Percentiles rank a stretch among this genome's conserved stretches.
Evolutionary conservation across 257 asterid species (phyloP).

Genomic region (Solanum megistacrolobum): DNA sequence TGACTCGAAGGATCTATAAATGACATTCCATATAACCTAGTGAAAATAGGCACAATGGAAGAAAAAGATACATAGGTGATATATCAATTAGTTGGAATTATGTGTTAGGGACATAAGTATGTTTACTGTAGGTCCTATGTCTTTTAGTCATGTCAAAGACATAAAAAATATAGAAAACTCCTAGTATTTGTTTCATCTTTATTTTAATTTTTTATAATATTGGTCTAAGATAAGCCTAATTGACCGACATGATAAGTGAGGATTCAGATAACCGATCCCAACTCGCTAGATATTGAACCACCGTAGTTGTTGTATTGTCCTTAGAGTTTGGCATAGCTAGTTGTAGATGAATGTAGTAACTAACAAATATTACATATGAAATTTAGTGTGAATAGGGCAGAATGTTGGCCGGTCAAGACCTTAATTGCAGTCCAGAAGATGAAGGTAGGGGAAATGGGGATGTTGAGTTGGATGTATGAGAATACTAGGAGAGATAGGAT

Average conservation of each 20-base stretch:
- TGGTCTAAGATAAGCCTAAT: not conserved
- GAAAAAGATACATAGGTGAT: not conserved
- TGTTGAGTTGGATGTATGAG: not conserved
- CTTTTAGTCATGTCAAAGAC: not conserved
- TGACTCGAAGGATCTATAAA: not conserved
- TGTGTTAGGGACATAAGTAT: not conserved
- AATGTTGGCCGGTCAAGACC: not conserved
- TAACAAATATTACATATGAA: not conserved
- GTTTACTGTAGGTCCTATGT: not conserved
- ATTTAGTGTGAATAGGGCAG: not conserved
- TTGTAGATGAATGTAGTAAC: not conserved
- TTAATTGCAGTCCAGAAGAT: not conserved
- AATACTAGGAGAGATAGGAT: not conserved
- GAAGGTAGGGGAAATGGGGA: not conserved
- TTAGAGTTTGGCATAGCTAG: not conserved
- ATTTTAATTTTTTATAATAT: not conserved
- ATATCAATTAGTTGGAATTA: not conserved
- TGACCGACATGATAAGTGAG: not conserved
- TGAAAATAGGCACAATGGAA: not conserved
- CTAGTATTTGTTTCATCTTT: not conserved
- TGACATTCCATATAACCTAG: not conserved
- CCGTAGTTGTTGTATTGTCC: not conserved
- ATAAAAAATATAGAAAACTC: not conserved
- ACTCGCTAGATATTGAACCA: not conserved
- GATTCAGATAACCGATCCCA: not conserved